Percentiles rank a stretch among this genome's conserved stretches.
These are phyloP conservation scores for Xylariomycetidae sp. DNA, from an alignment of 2,329 filamentous ascomycete species.

Conservation along the genomic window DNA sequence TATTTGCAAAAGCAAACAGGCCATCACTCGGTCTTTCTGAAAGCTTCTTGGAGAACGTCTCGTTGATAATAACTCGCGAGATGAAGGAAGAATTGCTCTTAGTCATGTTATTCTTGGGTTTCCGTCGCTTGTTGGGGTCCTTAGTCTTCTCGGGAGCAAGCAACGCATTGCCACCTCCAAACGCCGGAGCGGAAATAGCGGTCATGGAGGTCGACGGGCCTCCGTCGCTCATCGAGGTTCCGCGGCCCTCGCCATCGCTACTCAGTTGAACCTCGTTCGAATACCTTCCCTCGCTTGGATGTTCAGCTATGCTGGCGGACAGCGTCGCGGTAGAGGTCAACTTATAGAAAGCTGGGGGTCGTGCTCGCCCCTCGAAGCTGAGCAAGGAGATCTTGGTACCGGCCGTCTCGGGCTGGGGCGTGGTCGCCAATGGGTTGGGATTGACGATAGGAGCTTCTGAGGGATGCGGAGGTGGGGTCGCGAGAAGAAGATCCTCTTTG, in stretches of 20 bases:
- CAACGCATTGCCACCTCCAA: constrained; percentile 80
- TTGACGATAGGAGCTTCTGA: constrained; percentile 85
- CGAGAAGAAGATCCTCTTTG: constrained; percentile 85
- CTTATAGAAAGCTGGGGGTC: constrained; percentile 51
- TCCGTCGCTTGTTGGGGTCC: constrained; percentile 75
- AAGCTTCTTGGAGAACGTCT: constrained; percentile 72
- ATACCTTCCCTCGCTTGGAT: constrained; percentile 54
- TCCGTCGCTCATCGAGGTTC: constrained; percentile 49
- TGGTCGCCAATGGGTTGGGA: constrained; percentile 86
- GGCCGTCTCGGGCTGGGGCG: constrained; percentile 73
- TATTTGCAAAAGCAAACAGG: constrained; percentile 87
- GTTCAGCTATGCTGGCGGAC: constrained; percentile 54
- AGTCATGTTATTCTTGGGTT: constrained; percentile 96
- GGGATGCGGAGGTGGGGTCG: constrained; percentile 91
- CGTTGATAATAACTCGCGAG: constrained; percentile 90
- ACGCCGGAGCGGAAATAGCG: constrained; percentile 56
- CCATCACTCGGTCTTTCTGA: constrained; percentile 75
- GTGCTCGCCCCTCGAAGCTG: constrained; percentile 59
- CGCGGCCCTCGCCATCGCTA: constrained; percentile 51
- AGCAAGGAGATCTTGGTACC: constrained; percentile 83
- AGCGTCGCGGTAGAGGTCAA: constrained; percentile 47
- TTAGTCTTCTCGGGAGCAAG: constrained; percentile 61
- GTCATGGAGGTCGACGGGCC: constrained; percentile 34
- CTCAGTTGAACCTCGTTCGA: constrained; percentile 57
- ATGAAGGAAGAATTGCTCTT: constrained; percentile 99